A percentile compares a stretch with the other conserved stretches of the same genome.
These are phyloP conservation scores for Chrysoporthe deuterocubensis DNA, from an alignment of 2,329 filamentous ascomycete species.

Conservation along the genomic window DNA sequence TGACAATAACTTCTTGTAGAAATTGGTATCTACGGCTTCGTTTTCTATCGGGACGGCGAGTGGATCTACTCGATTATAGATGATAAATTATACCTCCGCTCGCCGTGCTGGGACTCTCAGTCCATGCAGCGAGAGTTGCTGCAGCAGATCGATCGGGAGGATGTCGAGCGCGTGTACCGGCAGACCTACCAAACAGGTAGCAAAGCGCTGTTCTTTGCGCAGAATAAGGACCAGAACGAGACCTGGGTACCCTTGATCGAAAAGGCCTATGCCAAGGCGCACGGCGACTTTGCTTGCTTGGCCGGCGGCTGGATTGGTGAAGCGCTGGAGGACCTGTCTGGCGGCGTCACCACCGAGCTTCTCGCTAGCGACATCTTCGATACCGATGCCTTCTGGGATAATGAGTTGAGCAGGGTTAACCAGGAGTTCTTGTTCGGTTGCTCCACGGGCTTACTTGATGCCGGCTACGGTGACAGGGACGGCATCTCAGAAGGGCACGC, in stretches of 20 bases:
- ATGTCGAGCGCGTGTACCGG: conserved; percentile 66
- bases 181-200: conserved; percentile 75
- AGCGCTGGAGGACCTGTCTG: conserved; percentile 63
- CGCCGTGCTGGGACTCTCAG: conserved; percentile 80
- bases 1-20: conserved; percentile 40
- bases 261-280: conserved; percentile 81
- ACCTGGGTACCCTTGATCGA: conserved; percentile 81
- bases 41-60: conserved; percentile 85
- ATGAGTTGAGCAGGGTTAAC: conserved; percentile 79
- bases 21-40: conserved; percentile 87
- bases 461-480: conserved; percentile 52
- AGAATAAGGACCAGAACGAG: conserved; percentile 74
- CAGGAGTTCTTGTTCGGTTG: conserved; percentile 74
- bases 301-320: conserved; percentile 71
- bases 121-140: conserved; percentile 72
- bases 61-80: conserved; percentile 93
- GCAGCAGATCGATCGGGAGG: conserved; percentile 74
- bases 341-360: conserved; percentile 69
- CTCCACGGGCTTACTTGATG: conserved; percentile 54
- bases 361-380: conserved; percentile 72
- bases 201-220: conserved; percentile 75
- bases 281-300: conserved; percentile 77
- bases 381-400: conserved; percentile 77
- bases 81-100: conserved; percentile 85
- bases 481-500: conserved; percentile 64